Conservation (phyloP, 1,284 basidiomycete species). For the Singerocomus inundabilis region DNA sequence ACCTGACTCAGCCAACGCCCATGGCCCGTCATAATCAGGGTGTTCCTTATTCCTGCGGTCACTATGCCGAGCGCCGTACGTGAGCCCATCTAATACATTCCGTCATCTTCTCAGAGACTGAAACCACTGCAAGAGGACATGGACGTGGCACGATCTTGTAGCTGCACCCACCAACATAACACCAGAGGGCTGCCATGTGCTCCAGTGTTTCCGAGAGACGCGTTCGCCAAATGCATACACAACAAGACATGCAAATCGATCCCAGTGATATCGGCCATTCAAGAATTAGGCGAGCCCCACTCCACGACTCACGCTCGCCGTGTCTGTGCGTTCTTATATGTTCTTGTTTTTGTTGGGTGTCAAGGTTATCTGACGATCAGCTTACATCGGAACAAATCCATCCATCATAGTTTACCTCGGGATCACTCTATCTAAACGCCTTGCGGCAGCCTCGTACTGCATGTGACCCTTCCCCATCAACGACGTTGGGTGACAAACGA, state of each 20-base stretch:
- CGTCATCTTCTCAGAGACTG: too few species aligned
- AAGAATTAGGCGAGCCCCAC: too few species aligned
- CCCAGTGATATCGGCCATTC: not conserved
- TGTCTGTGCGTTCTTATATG: not conserved
- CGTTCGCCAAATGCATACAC: not conserved
- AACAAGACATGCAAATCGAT: not conserved
- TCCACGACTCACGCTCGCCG: conserved; percentile 1
- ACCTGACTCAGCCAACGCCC: not conserved
- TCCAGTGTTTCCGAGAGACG: not conserved
- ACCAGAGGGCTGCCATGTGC: not conserved
- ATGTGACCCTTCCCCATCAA: not conserved
- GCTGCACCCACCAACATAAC: not conserved
- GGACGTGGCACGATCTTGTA: not conserved
- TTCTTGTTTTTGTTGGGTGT: not conserved
- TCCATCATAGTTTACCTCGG: too few species aligned
- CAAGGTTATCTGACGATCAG: not conserved
- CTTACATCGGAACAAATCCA: too few species aligned
- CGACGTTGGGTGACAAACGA: not conserved
- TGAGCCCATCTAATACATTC: too few species aligned
- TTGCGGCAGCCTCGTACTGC: not conserved
- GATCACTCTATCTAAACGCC: too few species aligned
- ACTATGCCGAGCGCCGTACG: too few species aligned
- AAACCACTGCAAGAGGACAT: too few species aligned
- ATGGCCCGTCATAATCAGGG: too few species aligned
- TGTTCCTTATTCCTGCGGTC: not conserved